phyloP scores from a whole-genome alignment of 441 rosid species.

The Populus hybrid region DNA sequence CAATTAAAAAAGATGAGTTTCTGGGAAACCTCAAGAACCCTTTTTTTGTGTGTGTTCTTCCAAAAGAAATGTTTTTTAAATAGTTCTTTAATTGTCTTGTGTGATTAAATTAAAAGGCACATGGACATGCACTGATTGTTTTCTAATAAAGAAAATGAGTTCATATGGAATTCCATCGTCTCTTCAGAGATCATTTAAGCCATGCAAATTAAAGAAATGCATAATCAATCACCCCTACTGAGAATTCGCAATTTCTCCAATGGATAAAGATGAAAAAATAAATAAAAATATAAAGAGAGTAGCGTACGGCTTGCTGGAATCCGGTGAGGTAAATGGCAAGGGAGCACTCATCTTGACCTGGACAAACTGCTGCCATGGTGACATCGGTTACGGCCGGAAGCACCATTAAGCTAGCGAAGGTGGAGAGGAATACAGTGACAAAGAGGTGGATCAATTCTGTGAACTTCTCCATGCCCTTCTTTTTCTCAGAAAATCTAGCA shows the following conservation, averaged over 20 bases:
- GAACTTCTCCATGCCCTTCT: slow-evolving; percentile 33
- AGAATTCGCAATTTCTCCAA: not conserved
- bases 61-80: not conserved
- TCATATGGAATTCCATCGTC: not conserved
- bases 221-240: not conserved
- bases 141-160: not conserved
- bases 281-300: not conserved
- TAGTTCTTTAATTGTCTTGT: not conserved
- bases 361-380: slow-evolving; percentile 80
- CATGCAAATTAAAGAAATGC: not conserved
- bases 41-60: too few relatives aligned
- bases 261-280: not conserved
- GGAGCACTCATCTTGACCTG: slow-evolving; percentile 61
- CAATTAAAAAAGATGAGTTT: not conserved
- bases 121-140: not conserved
- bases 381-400: slow-evolving; percentile 74
- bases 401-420: slow-evolving; percentile 37
- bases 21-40: too few relatives aligned
- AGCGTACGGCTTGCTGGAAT: slow-evolving; percentile 70
- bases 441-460: slow-evolving; percentile 47
- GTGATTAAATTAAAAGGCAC: not conserved
- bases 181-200: not conserved
- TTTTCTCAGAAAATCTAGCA: not conserved
- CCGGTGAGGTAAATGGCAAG: slow-evolving; percentile 91
- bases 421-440: slow-evolving; percentile 53